These are phyloP conservation scores for Dactylonectria macrodidyma DNA, from an alignment of 2,329 filamentous ascomycete species.

Conservation along the genomic window DNA sequence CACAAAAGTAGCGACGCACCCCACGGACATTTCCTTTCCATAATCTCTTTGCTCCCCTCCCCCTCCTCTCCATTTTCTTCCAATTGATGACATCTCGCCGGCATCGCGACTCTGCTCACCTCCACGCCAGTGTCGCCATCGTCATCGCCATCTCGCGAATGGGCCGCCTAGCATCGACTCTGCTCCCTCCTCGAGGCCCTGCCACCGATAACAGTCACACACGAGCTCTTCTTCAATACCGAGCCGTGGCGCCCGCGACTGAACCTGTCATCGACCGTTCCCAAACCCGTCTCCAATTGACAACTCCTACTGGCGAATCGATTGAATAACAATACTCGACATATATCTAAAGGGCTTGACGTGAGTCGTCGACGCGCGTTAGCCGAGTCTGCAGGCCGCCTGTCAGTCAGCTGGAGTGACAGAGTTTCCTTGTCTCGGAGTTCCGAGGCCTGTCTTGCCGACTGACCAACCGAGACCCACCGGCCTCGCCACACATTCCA, in stretches of 20 bases:
- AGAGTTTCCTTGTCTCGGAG: conserved; percentile 47
- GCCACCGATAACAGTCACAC: conserved; percentile 17
- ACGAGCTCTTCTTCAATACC: conserved; percentile 6
- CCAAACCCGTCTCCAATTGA: neutral
- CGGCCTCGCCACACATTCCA: conserved; percentile 34
- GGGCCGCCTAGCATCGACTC: conserved; percentile 16
- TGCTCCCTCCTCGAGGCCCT: conserved; percentile 14
- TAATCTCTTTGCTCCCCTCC: conserved; percentile 29
- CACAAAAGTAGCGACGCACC: conserved; percentile 49
- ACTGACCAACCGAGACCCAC: conserved; percentile 42
- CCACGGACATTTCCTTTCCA: conserved; percentile 43
- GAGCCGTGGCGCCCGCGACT: conserved; percentile 7
- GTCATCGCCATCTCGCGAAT: conserved; percentile 11
- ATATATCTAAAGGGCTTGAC: neutral
- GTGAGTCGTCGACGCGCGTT: conserved; percentile 12
- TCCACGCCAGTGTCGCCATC: conserved; percentile 15
- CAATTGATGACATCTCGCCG: conserved; percentile 24
- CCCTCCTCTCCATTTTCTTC: conserved; percentile 17
- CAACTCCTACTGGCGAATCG: conserved; percentile 18
- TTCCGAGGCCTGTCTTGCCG: conserved; percentile 45
- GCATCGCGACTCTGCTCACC: conserved; percentile 32
- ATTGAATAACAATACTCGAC: conserved; percentile 17
- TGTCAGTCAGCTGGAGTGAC: conserved; percentile 14
- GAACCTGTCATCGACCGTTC: neutral
- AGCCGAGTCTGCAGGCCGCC: conserved; percentile 20